Evolutionary conservation across 768 basidiomycete genomes (phyloP).

Genomic region (Naganishia antarctica): DNA sequence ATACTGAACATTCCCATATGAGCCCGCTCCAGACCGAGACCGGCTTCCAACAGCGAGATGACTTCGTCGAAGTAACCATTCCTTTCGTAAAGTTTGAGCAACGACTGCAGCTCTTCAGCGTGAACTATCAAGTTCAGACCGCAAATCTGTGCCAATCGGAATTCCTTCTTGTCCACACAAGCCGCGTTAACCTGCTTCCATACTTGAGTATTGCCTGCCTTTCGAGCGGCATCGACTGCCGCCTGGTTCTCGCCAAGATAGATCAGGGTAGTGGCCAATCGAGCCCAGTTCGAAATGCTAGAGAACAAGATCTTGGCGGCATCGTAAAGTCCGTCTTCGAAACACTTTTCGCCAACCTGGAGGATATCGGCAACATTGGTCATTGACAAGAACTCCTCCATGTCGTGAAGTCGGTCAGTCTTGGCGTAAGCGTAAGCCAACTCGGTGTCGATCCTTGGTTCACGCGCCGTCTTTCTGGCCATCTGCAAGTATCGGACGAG

Average conservation of each 20-base stretch:
- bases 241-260: constrained; percentile 97
- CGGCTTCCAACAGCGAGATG: constrained; percentile 83
- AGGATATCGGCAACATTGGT: constrained; percentile 97
- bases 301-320: constrained; percentile 92
- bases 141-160: constrained; percentile 96
- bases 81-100: constrained; percentile 76
- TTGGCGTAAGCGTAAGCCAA: constrained; percentile 97
- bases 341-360: constrained; percentile 97
- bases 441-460: constrained; percentile 97
- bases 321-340: constrained; percentile 95
- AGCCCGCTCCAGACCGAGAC: constrained; percentile 85
- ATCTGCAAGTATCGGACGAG: constrained; percentile 96
- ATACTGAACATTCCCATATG: constrained; percentile 57
- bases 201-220: constrained; percentile 99
- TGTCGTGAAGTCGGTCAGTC: constrained; percentile 81
- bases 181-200: constrained; percentile 99
- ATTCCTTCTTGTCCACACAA: constrained; percentile 94
- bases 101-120: constrained; percentile 53
- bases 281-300: constrained; percentile 98
- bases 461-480: constrained; percentile 93
- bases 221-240: constrained; percentile 97
- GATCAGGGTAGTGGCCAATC: constrained; percentile 94
- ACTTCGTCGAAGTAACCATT: constrained; percentile 93
- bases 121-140: constrained; percentile 86
- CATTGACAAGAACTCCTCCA: constrained; percentile 98